A percentile compares a stretch with the other conserved stretches of the same genome.
phyloP scores from a whole-genome alignment of 768 basidiomycete genomes.

The Favolaschia claudopus region DNA sequence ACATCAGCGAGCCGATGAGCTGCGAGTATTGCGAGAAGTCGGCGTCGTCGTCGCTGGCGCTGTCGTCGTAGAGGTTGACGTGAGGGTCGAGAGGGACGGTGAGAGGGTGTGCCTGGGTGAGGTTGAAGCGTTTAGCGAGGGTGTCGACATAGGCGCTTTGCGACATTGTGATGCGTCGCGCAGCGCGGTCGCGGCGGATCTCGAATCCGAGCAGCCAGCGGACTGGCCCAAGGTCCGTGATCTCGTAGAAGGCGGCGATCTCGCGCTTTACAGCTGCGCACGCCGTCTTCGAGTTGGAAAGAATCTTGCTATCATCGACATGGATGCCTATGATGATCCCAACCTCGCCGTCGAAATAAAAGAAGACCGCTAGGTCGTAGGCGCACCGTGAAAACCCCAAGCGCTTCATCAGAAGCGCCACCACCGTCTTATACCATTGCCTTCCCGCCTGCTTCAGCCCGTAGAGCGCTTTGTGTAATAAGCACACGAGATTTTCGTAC shows the following conservation, averaged over 20 bases:
- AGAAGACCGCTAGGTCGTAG: conserved; percentile 2
- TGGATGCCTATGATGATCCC: conserved; percentile 4
- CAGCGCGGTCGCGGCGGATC: conserved; percentile 10
- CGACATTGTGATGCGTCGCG: not conserved
- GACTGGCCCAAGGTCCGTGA: conserved; percentile 33
- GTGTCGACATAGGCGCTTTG: conserved; percentile 1
- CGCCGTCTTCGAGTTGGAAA: conserved; percentile 2
- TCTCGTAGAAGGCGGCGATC: conserved; percentile 12
- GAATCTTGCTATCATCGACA: conserved; percentile 36
- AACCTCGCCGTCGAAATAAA: not conserved
- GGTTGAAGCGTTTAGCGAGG: not conserved
- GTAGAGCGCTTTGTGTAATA: not conserved
- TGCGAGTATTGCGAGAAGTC: not conserved
- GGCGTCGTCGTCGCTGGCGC: not conserved
- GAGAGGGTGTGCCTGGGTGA: not conserved
- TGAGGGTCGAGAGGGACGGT: not conserved
- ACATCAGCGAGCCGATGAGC: conserved; percentile 3
- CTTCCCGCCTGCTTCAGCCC: not conserved
- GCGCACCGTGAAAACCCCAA: conserved; percentile 1
- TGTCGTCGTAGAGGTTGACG: not conserved
- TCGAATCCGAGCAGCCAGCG: conserved; percentile 34
- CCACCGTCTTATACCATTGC: not conserved
- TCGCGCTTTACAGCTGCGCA: conserved; percentile 4
- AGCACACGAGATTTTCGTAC: not conserved
- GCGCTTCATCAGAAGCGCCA: not conserved